Conservation (phyloP, 169 alveolate genomes). For the Miamiensis avidus region DNA sequence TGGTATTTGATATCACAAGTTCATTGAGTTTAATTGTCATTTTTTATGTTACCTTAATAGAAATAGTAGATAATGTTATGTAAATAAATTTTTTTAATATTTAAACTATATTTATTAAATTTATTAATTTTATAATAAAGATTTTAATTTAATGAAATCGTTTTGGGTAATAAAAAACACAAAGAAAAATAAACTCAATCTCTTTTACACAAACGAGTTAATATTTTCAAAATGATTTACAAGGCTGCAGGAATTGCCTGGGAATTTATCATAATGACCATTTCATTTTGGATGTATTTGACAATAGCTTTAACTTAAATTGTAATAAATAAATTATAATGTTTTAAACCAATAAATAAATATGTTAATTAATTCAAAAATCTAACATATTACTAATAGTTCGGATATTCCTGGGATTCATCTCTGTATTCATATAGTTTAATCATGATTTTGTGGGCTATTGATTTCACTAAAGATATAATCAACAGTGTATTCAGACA, state of each 20-base stretch:
- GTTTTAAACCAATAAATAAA: too few relatives aligned
- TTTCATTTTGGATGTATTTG: background rate
- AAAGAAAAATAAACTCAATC: too few relatives aligned
- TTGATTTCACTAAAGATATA: background rate
- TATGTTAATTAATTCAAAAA: too few relatives aligned
- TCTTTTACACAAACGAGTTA: too few relatives aligned
- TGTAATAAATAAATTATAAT: background rate
- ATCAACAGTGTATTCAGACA: background rate
- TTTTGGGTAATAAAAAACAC: too few relatives aligned
- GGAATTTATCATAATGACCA: too few relatives aligned
- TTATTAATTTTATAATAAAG: too few relatives aligned
- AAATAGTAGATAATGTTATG: background rate
- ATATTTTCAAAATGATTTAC: too few relatives aligned
- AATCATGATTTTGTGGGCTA: background rate
- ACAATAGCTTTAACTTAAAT: background rate
- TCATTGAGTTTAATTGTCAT: background rate
- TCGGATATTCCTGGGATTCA: background rate
- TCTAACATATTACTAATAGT: background rate
- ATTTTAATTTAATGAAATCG: too few relatives aligned
- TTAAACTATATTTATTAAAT: too few relatives aligned
- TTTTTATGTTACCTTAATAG: background rate
- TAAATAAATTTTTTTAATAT: too few relatives aligned
- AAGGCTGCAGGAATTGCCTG: too few relatives aligned
- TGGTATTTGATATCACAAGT: background rate
- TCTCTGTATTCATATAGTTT: background rate